Evolutionary conservation across 2,329 filamentous ascomycete species (phyloP).

Genomic region (Verticillium dahliae): DNA sequence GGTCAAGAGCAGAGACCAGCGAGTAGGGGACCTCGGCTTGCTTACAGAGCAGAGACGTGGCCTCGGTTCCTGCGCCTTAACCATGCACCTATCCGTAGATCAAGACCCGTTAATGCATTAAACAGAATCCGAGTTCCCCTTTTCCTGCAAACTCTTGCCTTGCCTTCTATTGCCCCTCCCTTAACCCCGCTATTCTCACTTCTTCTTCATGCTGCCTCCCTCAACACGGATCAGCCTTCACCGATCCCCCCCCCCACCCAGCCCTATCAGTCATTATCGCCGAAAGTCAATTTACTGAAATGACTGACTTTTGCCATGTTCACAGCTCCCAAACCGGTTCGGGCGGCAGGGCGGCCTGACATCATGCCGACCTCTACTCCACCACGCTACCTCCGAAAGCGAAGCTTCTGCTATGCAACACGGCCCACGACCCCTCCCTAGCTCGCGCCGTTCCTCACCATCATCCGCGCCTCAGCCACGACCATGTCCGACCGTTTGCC

Average conservation of each 20-base stretch:
- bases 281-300: not conserved
- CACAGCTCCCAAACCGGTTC: not conserved
- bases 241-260: not conserved
- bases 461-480: not conserved
- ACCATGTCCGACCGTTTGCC: not conserved
- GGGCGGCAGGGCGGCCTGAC: not conserved
- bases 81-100: not conserved
- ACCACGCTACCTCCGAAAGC: not conserved
- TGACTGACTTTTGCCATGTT: not conserved
- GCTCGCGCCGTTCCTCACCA: not conserved
- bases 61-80: not conserved
- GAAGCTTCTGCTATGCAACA: not conserved
- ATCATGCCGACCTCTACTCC: not conserved
- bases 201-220: not conserved
- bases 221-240: not conserved
- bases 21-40: not conserved
- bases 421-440: not conserved
- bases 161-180: not conserved
- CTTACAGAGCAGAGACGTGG: not conserved
- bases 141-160: not conserved
- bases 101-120: not conserved
- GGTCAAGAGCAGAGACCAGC: not conserved
- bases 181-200: no score
- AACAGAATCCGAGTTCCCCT: not conserved
- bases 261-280: not conserved